Base-by-base conservation (phyloP, 768 basidiomycete species). In the Neoboletus magnificus region DNA sequence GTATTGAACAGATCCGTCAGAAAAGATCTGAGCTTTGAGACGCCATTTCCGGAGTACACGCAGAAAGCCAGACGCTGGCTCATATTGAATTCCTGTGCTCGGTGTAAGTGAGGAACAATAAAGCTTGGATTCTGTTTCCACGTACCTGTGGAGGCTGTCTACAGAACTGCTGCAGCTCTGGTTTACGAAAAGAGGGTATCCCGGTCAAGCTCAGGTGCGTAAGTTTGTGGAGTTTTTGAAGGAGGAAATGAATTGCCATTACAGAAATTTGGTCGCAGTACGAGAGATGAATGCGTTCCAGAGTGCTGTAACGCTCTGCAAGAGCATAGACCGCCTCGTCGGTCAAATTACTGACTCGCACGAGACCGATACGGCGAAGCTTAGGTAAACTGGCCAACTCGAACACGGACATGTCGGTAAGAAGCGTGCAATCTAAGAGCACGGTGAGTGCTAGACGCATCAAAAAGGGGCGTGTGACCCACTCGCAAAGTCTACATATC, bases 401-500 rank as follows among this genome's bases (percentile, higher is more conserved):
- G 63, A 92, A 88, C 10, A 98, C 92, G 49, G 91, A 91, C 82
- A 93, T 85, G 70, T 99, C 96, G 25, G 96, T 96, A 46, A 99
- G 76, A 36, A 84, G 79, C 4, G 82, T 75, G 64, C 96, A 98
- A 73, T 93, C 91, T 94, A 67, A 50, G 47, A 54, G 27, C 20
- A 23, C 44, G 52, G 64, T 56, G 53, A 60, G 39, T 30, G 51
- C 49, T 65, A 13, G 27, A 30, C 3, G 33, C 27, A 39, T 27
- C 5, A 2, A 44, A 41, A 49, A 12, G 13, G 25, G 15, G 48
- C 36, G 44, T 25, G 48, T 13, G 9, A 82, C 91, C 66, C 56
- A 95, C 94, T 94, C 6, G 97, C 97, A 58, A 99, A 87, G 72
- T 99, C 97, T 61, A 99, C 86, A 69, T 98, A 99, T 63, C 97